Evolutionary conservation across 2,329 filamentous ascomycete genomes (phyloP), one percentile per base, ranked within the genome.

Genomic region (Aspergillus sp.): DNA sequence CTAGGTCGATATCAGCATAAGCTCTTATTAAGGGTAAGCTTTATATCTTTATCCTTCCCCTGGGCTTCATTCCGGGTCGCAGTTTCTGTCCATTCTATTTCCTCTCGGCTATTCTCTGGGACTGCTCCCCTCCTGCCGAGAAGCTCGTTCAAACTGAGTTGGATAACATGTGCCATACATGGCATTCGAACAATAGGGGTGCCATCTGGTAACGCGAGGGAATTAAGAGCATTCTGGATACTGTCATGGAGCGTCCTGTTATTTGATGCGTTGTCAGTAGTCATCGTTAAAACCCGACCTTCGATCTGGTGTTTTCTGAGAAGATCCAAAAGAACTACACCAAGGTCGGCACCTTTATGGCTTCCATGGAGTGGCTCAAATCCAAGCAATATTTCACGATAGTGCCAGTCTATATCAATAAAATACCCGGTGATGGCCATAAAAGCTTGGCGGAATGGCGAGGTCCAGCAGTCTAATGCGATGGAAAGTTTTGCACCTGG

Each of bases 121-220:
- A 38, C 19, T 42, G 51, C 47, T 32, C 51, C 51, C 3, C 51
- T 44, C 8, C 14, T 22, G 41, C 44, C 45, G 51, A 56, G 54
- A 46, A 52, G 55, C 49, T 57, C 19, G 16, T 55, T 55, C 2
- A 57, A 40, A 32, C 43, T 55, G 8, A 55, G 49, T 26, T 57
- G 41, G 30, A 57, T 54, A 51, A 56, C n/a, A 54, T 56, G 40
- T 16, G 45, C 41, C 36, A 56, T 36, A 40, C 45, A 56, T 41
- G 45, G 48, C n/a, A 53, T 48, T n/a, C 22, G 32, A 17, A 47
- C 50, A 46, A 51, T 47, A 32, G 26, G 38, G 19, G 22, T 24
- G 13, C 41, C 10, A 20, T 49, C 26, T 42, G 47, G 38, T 35
- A 33, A n/a, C 26, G n/a, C 36, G 42, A 49, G 47, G 22, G 30